These are phyloP conservation scores for Acacia confusa DNA, from an alignment of 306 rosid species.

Conservation along the genomic window DNA sequence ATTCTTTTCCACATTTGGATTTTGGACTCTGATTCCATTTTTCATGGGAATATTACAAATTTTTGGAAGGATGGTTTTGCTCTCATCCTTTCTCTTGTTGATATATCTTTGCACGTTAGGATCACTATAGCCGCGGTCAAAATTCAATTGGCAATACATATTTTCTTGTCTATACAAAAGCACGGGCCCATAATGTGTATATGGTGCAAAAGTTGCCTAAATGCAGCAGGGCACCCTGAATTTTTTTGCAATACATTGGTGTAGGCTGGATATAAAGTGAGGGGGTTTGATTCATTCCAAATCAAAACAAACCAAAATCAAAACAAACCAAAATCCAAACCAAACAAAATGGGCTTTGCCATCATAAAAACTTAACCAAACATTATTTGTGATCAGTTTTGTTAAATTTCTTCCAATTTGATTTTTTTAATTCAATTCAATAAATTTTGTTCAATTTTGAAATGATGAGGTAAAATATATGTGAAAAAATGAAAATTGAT, in stretches of 20 bases:
- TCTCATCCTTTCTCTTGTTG: slow-evolving; percentile 54
- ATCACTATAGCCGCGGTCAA: slow-evolving; percentile 34
- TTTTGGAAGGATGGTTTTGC: slow-evolving; percentile 74
- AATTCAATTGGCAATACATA: slow-evolving; percentile 28
- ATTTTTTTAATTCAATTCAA: no score
- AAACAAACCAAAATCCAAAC: not conserved
- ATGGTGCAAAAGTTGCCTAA: not conserved
- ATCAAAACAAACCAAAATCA: not conserved
- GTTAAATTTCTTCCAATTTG: not conserved
- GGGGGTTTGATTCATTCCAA: no score
- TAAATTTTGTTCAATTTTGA: not conserved
- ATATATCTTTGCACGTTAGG: slow-evolving; percentile 48
- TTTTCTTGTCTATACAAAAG: slow-evolving; percentile 35
- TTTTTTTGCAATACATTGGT: no score
- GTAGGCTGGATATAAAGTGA: no score
- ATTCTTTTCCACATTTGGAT: slow-evolving; percentile 46
- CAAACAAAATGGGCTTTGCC: not conserved
- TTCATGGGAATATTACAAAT: slow-evolving; percentile 31
- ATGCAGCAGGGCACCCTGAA: not conserved
- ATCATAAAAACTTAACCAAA: not conserved
- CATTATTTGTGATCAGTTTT: not conserved
- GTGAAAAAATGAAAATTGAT: not conserved
- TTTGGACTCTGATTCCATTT: slow-evolving; percentile 41
- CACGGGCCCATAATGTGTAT: not conserved
- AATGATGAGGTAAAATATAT: not conserved